These are phyloP conservation scores for Globisporangium megalacanthum DNA, from an alignment of 352 stramenopile species.

Conservation along the genomic window DNA sequence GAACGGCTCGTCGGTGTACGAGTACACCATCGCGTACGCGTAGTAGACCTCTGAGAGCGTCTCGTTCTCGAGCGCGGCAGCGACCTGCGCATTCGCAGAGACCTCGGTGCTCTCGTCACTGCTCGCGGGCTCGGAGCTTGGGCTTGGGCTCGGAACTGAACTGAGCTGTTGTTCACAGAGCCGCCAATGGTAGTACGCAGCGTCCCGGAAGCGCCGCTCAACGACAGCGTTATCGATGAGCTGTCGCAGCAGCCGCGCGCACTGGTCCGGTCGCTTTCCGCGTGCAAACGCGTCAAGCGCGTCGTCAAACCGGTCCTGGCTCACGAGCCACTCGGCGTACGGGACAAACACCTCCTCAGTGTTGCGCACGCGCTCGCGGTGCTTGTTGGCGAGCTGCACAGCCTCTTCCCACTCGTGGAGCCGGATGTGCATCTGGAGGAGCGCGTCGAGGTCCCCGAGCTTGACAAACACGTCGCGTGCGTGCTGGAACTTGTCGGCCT, in stretches of 20 bases:
- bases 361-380: conserved; percentile 71
- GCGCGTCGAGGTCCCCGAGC: conserved; percentile 70
- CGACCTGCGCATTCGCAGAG: conserved; percentile 20
- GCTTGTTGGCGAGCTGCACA: conserved; percentile 82
- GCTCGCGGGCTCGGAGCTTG: conserved; percentile 16
- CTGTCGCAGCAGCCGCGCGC: conserved; percentile 76
- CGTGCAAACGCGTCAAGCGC: conserved; percentile 89
- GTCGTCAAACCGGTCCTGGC: conserved; percentile 90
- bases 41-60: conserved; percentile 90
- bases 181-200: conserved; percentile 92
- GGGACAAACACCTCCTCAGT: conserved; percentile 89
- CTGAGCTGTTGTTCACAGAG: conserved; percentile 80
- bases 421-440: conserved; percentile 89
- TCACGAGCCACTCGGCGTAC: conserved; percentile 91
- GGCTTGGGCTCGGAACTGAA: conserved; percentile 18
- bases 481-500: conserved; percentile 71
- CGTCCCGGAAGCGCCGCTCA: conserved; percentile 86
- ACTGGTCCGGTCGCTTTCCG: conserved; percentile 78
- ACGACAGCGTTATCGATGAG: conserved; percentile 87
- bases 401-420: conserved; percentile 91
- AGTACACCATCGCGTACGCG: conserved; percentile 90
- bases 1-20: conserved; percentile 94
- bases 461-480: conserved; percentile 78
- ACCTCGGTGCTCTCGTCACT: conserved; percentile 10
- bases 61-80: conserved; percentile 55